These are phyloP conservation scores for Letharia lupina DNA, from an alignment of 495 filamentous ascomycete species.

Conservation along the genomic window DNA sequence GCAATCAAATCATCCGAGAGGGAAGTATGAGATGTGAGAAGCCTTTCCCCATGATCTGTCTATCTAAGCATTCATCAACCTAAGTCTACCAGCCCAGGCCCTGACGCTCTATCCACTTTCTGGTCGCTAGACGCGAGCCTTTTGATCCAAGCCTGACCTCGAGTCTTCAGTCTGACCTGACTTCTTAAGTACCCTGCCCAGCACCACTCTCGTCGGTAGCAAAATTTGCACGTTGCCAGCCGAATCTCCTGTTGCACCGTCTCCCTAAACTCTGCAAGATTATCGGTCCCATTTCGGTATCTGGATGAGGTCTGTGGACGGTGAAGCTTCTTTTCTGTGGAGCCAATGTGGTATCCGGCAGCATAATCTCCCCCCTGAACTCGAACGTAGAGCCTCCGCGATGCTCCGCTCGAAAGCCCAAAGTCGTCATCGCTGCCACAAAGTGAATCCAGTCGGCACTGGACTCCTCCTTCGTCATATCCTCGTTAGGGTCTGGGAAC, in stretches of 20 bases:
- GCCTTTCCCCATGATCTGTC: background rate
- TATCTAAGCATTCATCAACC: background rate
- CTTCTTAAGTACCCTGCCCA: background rate
- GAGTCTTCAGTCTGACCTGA: background rate
- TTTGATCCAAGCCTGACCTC: background rate
- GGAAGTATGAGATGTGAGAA: background rate
- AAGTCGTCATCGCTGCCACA: background rate
- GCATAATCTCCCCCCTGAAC: background rate
- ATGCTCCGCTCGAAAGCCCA: background rate
- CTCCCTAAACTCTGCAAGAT: background rate
- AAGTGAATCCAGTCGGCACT: background rate
- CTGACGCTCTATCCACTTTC: background rate
- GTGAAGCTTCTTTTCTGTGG: background rate
- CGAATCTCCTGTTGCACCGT: background rate
- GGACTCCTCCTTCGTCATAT: background rate
- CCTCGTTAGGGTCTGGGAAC: background rate
- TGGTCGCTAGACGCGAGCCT: background rate
- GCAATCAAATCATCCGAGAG: too few species aligned
- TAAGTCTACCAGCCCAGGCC: background rate
- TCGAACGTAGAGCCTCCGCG: background rate
- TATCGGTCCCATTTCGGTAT: background rate
- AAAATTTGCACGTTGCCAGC: background rate
- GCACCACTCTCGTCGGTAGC: background rate
- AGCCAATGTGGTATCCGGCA: background rate
- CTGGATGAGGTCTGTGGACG: background rate